A percentile compares a stretch with the other conserved stretches of the same genome.
These are phyloP conservation scores for Heimioporus sp. DNA, from an alignment of 768 basidiomycete species.

Conservation along the genomic window DNA sequence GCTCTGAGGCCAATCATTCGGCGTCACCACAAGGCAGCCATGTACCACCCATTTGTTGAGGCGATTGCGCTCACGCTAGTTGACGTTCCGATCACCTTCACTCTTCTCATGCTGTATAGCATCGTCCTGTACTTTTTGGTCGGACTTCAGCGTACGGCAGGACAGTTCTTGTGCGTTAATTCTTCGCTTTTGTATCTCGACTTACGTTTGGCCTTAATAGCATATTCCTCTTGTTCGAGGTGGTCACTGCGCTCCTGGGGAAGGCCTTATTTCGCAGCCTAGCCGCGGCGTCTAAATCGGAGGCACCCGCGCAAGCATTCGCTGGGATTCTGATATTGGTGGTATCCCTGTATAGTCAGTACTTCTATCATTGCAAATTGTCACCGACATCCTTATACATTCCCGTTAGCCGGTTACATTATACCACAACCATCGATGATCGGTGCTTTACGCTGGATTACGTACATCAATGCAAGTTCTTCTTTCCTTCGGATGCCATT, in stretches of 20 bases:
- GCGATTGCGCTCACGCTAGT: conserved; percentile 45
- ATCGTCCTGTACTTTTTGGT: conserved; percentile 60
- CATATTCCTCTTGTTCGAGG: conserved; percentile 57
- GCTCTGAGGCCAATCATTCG: conserved; percentile 43
- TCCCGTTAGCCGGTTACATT: conserved; percentile 43
- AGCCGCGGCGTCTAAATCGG: conserved; percentile 56
- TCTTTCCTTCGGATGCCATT: conserved; percentile 30
- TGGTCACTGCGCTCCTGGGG: conserved; percentile 60
- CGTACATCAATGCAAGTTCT: conserved; percentile 53
- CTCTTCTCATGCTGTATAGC: conserved; percentile 33
- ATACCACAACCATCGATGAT: conserved; percentile 65
- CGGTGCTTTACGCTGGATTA: conserved; percentile 66
- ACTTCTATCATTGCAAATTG: neutral
- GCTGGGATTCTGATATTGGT: conserved; percentile 52
- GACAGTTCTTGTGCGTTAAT: conserved; percentile 63
- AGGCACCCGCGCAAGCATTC: conserved; percentile 61
- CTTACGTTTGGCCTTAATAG: conserved; percentile 30
- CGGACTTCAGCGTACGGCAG: conserved; percentile 49
- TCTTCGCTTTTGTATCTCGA: conserved; percentile 3
- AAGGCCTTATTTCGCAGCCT: conserved; percentile 73
- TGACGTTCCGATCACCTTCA: conserved; percentile 43
- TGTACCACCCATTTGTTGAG: conserved; percentile 52
- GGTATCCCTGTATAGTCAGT: conserved; percentile 48
- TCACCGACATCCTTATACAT: neutral
- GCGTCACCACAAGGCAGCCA: conserved; percentile 43